A percentile compares a stretch with the other conserved stretches of the same genome.
Conservation (phyloP, 2,329 filamentous ascomycete genomes). For the Gyromitra esculenta region DNA sequence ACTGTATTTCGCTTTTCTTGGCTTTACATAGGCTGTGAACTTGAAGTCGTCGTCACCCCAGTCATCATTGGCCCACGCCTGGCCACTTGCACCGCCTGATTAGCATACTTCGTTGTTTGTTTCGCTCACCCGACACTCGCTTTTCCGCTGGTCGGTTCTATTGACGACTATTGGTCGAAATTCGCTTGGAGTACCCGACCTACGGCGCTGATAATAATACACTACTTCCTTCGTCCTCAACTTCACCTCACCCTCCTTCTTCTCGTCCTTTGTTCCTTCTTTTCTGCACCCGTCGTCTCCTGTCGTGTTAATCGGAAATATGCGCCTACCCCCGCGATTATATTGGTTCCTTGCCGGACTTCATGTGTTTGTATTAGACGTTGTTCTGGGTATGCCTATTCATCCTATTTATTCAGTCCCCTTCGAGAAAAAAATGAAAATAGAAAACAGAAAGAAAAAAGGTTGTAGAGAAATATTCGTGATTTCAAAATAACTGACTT, state of each 20-base stretch:
- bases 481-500: constrained; percentile 14
- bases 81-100: constrained; percentile 31
- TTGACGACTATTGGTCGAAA: constrained; percentile 25
- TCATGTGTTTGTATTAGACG: constrained; percentile 44
- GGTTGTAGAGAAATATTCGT: neutral
- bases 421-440: neutral
- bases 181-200: constrained; percentile 29
- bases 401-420: neutral
- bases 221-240: constrained; percentile 27
- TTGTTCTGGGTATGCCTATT: constrained; percentile 42
- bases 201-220: constrained; percentile 42
- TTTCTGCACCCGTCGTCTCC: constrained; percentile 10
- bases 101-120: constrained; percentile 37
- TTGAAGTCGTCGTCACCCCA: constrained; percentile 29
- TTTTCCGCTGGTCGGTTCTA: constrained; percentile 46
- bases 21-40: neutral
- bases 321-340: constrained; percentile 51
- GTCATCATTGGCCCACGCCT: constrained; percentile 32
- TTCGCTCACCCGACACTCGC: constrained; percentile 28
- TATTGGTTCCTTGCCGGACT: constrained; percentile 43
- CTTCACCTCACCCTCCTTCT: constrained; percentile 21
- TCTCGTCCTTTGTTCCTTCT: constrained; percentile 19
- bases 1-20: neutral
- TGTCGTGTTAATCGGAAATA: constrained; percentile 27
- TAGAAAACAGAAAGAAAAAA: neutral